These are phyloP conservation scores for Brassica nigra DNA, from an alignment of 345 rosid species.

Conservation along the genomic window DNA sequence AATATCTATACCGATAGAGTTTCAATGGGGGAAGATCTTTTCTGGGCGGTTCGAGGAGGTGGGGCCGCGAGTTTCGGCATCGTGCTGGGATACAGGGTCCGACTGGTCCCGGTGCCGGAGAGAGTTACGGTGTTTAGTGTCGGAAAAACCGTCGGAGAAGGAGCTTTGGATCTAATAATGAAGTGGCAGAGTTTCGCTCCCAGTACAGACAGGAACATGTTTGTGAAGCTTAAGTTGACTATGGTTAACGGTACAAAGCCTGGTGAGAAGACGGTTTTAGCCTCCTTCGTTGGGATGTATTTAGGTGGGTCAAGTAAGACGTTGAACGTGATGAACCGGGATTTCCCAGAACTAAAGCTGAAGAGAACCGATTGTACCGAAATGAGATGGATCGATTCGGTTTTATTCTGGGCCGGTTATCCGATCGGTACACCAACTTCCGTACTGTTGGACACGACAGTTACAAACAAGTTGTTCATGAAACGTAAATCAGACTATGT, in stretches of 20 bases:
- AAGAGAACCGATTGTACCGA: slow-evolving; percentile 48
- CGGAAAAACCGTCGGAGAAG: slow-evolving; percentile 25
- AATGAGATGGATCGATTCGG: slow-evolving; percentile 59
- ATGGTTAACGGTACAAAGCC: slow-evolving; percentile 23
- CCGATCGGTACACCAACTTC: slow-evolving; percentile 26
- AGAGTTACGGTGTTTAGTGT: slow-evolving; percentile 38
- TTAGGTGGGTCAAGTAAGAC: slow-evolving; percentile 48
- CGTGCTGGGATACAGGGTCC: slow-evolving; percentile 46
- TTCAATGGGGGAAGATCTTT: slow-evolving; percentile 61
- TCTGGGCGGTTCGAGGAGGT: slow-evolving; percentile 67
- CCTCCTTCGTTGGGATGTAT: slow-evolving; percentile 46
- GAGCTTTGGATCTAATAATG: slow-evolving; percentile 29
- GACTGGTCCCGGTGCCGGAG: slow-evolving; percentile 48
- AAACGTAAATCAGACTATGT: slow-evolving; percentile 67
- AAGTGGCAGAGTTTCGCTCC: slow-evolving; percentile 38
- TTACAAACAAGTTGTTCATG: neutral
- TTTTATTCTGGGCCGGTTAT: slow-evolving; percentile 40
- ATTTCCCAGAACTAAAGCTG: slow-evolving; percentile 53
- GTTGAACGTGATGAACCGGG: slow-evolving; percentile 41
- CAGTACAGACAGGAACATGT: slow-evolving; percentile 20
- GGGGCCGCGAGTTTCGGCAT: slow-evolving; percentile 63
- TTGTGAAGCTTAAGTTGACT: slow-evolving; percentile 31
- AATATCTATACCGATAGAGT: slow-evolving; percentile 38
- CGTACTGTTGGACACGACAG: slow-evolving; percentile 35
- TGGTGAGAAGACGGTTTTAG: slow-evolving; percentile 40